Percentiles rank a stretch among this genome's conserved stretches.
These are phyloP conservation scores for Heliosperma pusillum DNA, from an alignment of 148 eudicot genomes.

Conservation along the genomic window DNA sequence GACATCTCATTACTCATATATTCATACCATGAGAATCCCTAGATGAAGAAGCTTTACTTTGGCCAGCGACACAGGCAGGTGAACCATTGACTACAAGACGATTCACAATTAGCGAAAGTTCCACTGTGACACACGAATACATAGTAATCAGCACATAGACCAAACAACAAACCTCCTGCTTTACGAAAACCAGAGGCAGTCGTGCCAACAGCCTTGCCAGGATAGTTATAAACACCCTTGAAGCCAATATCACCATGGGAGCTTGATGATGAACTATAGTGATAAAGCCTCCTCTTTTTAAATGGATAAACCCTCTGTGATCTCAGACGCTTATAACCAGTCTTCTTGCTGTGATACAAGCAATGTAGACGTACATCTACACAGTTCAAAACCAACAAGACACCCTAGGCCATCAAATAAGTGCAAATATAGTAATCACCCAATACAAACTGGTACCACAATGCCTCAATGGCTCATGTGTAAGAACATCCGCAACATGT, in stretches of 20 bases:
- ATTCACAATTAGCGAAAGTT: slow-evolving; percentile 17
- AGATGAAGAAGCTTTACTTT: slow-evolving; percentile 42
- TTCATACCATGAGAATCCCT: slow-evolving; percentile 71
- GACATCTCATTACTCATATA: background rate
- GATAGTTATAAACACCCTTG: slow-evolving; percentile 39
- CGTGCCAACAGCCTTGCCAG: slow-evolving; percentile 31
- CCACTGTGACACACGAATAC: background rate
- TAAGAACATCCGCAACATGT: no score
- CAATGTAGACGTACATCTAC: slow-evolving; percentile 44
- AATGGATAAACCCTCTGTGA: slow-evolving; percentile 83
- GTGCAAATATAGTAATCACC: no score
- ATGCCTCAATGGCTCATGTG: no score
- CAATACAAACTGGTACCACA: no score
- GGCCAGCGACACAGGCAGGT: slow-evolving; percentile 43
- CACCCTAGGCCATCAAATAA: slow-evolving; percentile 10
- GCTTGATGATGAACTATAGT: slow-evolving; percentile 36
- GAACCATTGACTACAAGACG: slow-evolving; percentile 45
- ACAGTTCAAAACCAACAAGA: slow-evolving; percentile 18
- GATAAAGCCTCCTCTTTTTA: slow-evolving; percentile 66
- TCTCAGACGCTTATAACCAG: slow-evolving; percentile 52
- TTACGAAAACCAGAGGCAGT: background rate
- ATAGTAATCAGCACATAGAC: slow-evolving; percentile 11
- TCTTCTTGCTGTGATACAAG: slow-evolving; percentile 41
- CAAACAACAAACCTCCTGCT: slow-evolving; percentile 38
- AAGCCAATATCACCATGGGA: slow-evolving; percentile 37